Evolutionary conservation across 768 basidiomycete species (phyloP).

Genomic region (Auriscalpium orientale): DNA sequence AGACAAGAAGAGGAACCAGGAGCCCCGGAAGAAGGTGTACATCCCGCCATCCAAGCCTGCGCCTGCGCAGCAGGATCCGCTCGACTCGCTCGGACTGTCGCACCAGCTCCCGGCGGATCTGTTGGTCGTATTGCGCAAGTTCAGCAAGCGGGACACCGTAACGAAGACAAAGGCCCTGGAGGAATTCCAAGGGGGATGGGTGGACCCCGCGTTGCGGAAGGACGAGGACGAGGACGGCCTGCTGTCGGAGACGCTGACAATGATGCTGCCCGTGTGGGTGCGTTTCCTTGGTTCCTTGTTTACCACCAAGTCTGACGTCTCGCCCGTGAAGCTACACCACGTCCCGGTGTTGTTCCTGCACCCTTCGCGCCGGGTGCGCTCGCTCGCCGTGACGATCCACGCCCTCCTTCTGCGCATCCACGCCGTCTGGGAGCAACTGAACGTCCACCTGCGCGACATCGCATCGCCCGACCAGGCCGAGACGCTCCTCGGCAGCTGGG

Average conservation of each 20-base stretch:
- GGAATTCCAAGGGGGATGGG: conserved; percentile 65
- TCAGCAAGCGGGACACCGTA: conserved; percentile 85
- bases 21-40: conserved; percentile 78
- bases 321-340: conserved; percentile 65
- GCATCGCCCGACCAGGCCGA: conserved; percentile 45
- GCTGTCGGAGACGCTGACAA: conserved; percentile 34
- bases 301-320: background rate
- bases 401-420: conserved; percentile 54
- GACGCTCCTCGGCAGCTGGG: conserved; percentile 65
- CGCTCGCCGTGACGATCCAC: conserved; percentile 55
- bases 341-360: conserved; percentile 76
- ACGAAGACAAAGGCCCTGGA: conserved; percentile 83
- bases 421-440: conserved; percentile 37
- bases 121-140: conserved; percentile 67
- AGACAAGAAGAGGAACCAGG: conserved; percentile 41
- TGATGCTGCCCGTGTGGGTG: conserved; percentile 90
- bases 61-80: conserved; percentile 71
- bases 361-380: conserved; percentile 67
- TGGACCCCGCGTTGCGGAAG: conserved; percentile 37
- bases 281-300: conserved; percentile 23
- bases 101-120: conserved; percentile 72
- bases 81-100: conserved; percentile 77
- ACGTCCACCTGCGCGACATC: conserved; percentile 42
- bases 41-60: conserved; percentile 79
- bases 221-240: conserved; percentile 35